phyloP scores from a whole-genome alignment of 331 rosid species.

The Rosa hybrid region DNA sequence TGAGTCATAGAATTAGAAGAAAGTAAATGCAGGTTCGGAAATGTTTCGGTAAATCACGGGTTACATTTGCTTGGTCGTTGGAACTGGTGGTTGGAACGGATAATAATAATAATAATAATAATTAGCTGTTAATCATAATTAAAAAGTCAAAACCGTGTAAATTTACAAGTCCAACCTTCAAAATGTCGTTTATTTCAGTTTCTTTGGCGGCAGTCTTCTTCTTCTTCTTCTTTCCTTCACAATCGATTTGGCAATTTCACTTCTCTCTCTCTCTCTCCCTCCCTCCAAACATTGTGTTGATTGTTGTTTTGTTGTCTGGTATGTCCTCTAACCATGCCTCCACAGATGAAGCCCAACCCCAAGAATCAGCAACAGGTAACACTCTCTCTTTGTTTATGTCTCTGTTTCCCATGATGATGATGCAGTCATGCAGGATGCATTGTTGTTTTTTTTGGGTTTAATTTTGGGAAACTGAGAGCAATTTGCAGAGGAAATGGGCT shows the following conservation, averaged over 20 bases:
- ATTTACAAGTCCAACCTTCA: constrained; percentile 1
- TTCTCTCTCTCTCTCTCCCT: constrained; percentile 9
- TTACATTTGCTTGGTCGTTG: background rate
- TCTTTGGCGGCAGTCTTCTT: constrained; percentile 4
- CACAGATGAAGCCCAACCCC: constrained; percentile 32
- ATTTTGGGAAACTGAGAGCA: constrained; percentile 42
- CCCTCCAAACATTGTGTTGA: constrained; percentile 10
- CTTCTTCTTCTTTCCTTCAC: background rate
- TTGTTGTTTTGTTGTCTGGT: constrained; percentile 5
- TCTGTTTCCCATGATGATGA: background rate
- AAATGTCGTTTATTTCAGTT: background rate
- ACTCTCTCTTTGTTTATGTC: constrained; percentile 1
- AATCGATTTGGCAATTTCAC: background rate
- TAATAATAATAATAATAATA: background rate
- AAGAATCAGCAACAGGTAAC: constrained; percentile 32
- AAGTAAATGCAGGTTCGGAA: too few relatives aligned
- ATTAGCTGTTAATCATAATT: background rate
- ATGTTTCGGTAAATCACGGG: background rate
- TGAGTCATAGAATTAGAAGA: too few relatives aligned
- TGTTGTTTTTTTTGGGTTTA: constrained; percentile 18
- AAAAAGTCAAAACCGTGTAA: background rate
- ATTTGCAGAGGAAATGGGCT: constrained; percentile 56
- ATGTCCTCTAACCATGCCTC: constrained; percentile 8
- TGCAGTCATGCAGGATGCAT: background rate
- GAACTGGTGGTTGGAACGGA: background rate